A percentile compares a stretch with the other conserved stretches of the same genome.
Conservation (phyloP, 768 basidiomycete genomes). For the Lactifluus rugatus region DNA sequence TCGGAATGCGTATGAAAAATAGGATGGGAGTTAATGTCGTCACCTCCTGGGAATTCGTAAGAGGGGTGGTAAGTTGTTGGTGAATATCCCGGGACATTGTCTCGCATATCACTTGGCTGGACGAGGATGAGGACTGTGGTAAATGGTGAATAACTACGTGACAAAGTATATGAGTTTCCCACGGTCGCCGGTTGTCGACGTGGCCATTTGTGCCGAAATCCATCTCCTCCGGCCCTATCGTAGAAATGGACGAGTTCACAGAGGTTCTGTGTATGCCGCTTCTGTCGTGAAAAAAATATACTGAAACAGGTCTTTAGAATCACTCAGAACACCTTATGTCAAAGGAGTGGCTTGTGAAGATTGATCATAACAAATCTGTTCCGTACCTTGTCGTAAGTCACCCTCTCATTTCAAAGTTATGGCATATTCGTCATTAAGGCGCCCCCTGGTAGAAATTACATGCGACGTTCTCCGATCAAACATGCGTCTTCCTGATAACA, state of each 20-base stretch:
- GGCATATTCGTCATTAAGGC: background rate
- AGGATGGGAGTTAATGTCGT: slow-evolving; percentile 1
- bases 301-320: slow-evolving; percentile 32
- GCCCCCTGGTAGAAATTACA: slow-evolving; percentile 44
- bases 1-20: slow-evolving; percentile 1
- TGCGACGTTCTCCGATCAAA: slow-evolving; percentile 43
- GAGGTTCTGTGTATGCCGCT: slow-evolving; percentile 7
- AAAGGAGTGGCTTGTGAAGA: slow-evolving; percentile 70
- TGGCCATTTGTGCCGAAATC: background rate
- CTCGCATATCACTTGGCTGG: slow-evolving; percentile 21
- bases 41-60: slow-evolving; percentile 51
- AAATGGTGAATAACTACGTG: background rate
- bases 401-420: background rate
- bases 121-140: background rate
- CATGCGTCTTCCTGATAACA: slow-evolving; percentile 55
- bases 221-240: background rate
- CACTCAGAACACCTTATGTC: slow-evolving; percentile 44
- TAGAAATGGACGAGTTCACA: slow-evolving; percentile 14
- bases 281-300: background rate
- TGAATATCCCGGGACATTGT: slow-evolving; percentile 7
- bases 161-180: slow-evolving; percentile 3
- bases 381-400: slow-evolving; percentile 65
- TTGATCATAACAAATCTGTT: slow-evolving; percentile 46
- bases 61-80: slow-evolving; percentile 36
- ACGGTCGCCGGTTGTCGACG: background rate